Evolutionary conservation across 2,329 filamentous ascomycete species (phyloP), one percentile per base, ranked within the genome.

Genomic region (Colletotrichum camelliae): DNA sequence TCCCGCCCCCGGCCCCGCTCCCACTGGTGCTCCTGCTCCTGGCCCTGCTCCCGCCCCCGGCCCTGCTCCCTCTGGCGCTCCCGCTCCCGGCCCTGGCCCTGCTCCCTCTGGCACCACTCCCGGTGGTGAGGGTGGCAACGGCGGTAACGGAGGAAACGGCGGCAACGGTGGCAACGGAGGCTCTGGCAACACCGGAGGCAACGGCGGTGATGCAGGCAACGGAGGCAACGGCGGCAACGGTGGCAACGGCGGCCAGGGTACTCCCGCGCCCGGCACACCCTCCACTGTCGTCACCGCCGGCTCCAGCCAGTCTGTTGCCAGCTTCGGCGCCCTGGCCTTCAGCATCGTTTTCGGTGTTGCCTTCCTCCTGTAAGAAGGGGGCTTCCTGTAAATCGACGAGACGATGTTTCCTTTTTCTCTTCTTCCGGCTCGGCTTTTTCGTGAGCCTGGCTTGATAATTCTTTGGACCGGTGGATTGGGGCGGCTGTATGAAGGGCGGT

Each of bases 251-350:
- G 55, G 43, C 8, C 13, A 33, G 31, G 43, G 43, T 13, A 52
- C 27, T 12, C 58, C 37, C 6, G 16, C 31, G 18, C 48, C 37
- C 7, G 58, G 31, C 68, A 71, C 2, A 1, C n/a, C 62, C 24
- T 5, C 55, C 37, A 12, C 7, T 37, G 75, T 77, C 13, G 70
- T 74, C 6, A 57, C 60, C 13, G 77, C 75, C 24, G 77, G 77
- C 31, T 65, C 77, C 72, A 68, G 70, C 68, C 75, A 69, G 67
- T 72, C 76, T 58, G 64, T 66, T 57, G 77, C 75, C 43, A 77
- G 75, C 72, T 60, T 78, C 39, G 77, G 72, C 67, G 75, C 70
- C 33, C 48, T 78, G 18, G 75, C 67, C 75, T 55, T 78, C 75
- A 72, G 74, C 71, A 31, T 72, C 35, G 55, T 66, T 52, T 18